phyloP scores from a whole-genome alignment of 768 basidiomycete species.

The Macrocybe gigantea region DNA sequence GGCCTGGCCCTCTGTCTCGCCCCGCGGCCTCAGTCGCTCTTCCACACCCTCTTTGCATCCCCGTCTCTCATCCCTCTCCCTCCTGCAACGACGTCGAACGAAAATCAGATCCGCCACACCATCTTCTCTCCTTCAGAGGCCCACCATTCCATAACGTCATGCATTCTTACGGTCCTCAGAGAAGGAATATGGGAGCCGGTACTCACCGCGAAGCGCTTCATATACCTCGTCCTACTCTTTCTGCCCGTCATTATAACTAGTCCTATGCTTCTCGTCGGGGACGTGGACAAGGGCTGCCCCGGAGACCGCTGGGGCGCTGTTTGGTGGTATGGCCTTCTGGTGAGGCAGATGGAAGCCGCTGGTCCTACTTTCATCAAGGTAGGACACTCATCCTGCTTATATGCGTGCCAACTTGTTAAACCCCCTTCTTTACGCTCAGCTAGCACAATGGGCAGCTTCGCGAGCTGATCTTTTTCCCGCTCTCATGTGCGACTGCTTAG shows the following conservation, averaged over 20 bases:
- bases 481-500: constrained; percentile 77
- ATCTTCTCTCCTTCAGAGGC: constrained; percentile 71
- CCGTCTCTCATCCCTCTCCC: constrained; percentile 39
- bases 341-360: constrained; percentile 85
- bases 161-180: constrained; percentile 43
- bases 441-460: constrained; percentile 98
- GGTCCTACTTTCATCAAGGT: constrained; percentile 98
- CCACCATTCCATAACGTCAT: constrained; percentile 36
- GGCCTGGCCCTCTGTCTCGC: constrained; percentile 47
- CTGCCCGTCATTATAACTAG: constrained; percentile 78
- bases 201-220: constrained; percentile 75
- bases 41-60: constrained; percentile 44
- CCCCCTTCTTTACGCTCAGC: constrained; percentile 33
- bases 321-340: constrained; percentile 96
- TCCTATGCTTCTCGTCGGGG: constrained; percentile 78
- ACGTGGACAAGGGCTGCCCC: constrained; percentile 43
- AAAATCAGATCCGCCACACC: constrained; percentile 18
- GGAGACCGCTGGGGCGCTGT: constrained; percentile 90
- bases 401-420: constrained; percentile 7
- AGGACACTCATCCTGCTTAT: constrained; percentile 7
- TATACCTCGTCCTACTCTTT: constrained; percentile 79
- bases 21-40: constrained; percentile 34
- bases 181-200: constrained; percentile 78
- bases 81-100: constrained; percentile 10
- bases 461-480: constrained; percentile 90